Evolutionary conservation across 306 rosid species (phyloP).

Genomic region (Bauhinia variegata): DNA sequence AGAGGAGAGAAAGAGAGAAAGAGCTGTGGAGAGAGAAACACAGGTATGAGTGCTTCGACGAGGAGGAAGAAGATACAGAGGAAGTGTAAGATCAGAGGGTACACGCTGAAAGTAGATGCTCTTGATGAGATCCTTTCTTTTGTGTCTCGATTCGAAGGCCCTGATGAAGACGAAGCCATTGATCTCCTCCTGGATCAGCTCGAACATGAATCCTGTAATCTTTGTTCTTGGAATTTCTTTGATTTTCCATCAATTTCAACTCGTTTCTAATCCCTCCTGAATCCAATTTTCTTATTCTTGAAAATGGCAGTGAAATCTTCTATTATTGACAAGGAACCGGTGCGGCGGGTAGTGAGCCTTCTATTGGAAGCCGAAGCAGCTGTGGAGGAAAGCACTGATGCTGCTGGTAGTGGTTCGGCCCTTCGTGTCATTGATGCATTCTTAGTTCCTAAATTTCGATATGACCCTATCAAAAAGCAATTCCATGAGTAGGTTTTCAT

Average conservation of each 20-base stretch:
- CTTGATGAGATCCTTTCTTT: slow-evolving; percentile 77
- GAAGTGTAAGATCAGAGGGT: slow-evolving; percentile 82
- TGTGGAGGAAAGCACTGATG: slow-evolving; percentile 34
- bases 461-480: slow-evolving; percentile 69
- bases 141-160: slow-evolving; percentile 50
- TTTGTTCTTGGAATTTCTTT: not conserved
- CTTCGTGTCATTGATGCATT: slow-evolving; percentile 65
- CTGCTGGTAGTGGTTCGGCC: slow-evolving; percentile 29
- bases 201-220: slow-evolving; percentile 57
- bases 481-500: slow-evolving; percentile 58
- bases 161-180: slow-evolving; percentile 63
- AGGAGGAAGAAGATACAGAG: slow-evolving; percentile 69
- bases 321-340: slow-evolving; percentile 65
- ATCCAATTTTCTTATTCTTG: not conserved
- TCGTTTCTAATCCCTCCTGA: not conserved
- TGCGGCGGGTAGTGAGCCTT: slow-evolving; percentile 54
- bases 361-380: slow-evolving; percentile 57
- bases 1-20: not conserved
- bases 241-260: not conserved
- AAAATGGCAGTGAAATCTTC: slow-evolving; percentile 70
- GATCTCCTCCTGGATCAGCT: slow-evolving; percentile 67
- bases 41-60: slow-evolving; percentile 54
- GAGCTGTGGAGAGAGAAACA: not conserved
- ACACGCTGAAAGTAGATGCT: slow-evolving; percentile 67
- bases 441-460: slow-evolving; percentile 57